These are phyloP conservation scores for Fraxinus sp. DNA, from an alignment of 305 asterid species.

Conservation along the genomic window DNA sequence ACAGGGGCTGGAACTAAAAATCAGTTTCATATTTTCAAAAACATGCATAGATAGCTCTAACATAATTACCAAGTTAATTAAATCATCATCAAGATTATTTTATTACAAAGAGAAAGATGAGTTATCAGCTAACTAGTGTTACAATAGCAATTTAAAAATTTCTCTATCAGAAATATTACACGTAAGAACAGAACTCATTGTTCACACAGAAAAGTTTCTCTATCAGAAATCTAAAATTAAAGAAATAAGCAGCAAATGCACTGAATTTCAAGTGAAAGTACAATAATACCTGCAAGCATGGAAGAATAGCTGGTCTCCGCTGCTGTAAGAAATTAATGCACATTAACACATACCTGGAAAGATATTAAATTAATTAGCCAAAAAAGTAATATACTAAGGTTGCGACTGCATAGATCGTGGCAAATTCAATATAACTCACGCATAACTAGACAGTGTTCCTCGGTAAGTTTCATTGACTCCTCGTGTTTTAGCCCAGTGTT, in stretches of 20 bases:
- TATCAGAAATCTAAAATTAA: not conserved
- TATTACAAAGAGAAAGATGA: not conserved
- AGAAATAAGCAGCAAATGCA: not conserved
- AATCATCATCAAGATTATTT: not conserved
- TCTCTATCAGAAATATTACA: not conserved
- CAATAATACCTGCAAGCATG: constrained; percentile 82
- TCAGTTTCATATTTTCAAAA: not conserved
- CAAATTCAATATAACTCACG: constrained; percentile 53
- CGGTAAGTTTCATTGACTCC: constrained; percentile 87
- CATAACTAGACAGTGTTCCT: constrained; percentile 96
- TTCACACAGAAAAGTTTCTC: not conserved
- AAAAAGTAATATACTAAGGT: not conserved
- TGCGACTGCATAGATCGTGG: not conserved
- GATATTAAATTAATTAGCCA: constrained; percentile 21
- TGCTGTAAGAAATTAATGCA: constrained; percentile 97
- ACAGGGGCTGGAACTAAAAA: not conserved
- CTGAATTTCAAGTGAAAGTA: constrained; percentile 1
- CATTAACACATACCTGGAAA: constrained; percentile 91
- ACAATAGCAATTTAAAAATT: not conserved
- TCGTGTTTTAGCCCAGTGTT: constrained; percentile 96
- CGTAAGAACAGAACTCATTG: not conserved
- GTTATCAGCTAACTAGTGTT: not conserved
- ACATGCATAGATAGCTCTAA: not conserved
- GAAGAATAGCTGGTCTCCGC: constrained; percentile 90
- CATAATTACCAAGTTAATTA: not conserved